Conservation (phyloP, 805 yeast genomes). For the Pichia gijzeniarum region DNA sequence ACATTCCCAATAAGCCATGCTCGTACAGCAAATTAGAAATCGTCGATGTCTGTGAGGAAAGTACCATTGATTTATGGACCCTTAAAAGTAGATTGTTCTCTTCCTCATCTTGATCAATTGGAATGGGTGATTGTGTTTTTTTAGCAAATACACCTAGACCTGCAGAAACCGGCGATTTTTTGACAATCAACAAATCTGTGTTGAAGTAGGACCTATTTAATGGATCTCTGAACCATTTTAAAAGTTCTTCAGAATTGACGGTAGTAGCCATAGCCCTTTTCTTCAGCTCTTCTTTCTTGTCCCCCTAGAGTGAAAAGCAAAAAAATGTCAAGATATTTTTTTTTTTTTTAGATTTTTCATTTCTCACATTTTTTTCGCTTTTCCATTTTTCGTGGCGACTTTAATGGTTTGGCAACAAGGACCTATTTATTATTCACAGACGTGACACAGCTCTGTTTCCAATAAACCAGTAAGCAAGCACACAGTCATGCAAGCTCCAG, state of each 20-base stretch:
- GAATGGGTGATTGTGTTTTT: slow-evolving; percentile 20
- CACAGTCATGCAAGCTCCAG: slow-evolving; percentile 69
- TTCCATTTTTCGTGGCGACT: no score
- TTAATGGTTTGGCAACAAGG: neutral
- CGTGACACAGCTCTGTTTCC: neutral
- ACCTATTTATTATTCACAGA: neutral
- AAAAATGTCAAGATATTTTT: neutral
- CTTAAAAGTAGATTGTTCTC: slow-evolving; percentile 38
- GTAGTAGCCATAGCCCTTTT: slow-evolving; percentile 33
- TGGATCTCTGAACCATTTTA: slow-evolving; percentile 47
- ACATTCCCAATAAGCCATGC: slow-evolving; percentile 53
- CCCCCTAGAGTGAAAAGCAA: neutral
- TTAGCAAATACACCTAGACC: slow-evolving; percentile 73
- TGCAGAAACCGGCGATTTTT: slow-evolving; percentile 35
- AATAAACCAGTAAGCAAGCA: neutral
- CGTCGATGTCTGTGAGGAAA: slow-evolving; percentile 52
- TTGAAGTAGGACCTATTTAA: slow-evolving; percentile 49
- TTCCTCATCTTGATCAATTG: slow-evolving; percentile 23
- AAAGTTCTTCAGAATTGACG: slow-evolving; percentile 24
- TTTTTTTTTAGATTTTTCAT: no score
- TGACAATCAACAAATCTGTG: slow-evolving; percentile 37
- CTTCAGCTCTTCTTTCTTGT: neutral
- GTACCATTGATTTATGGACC: slow-evolving; percentile 53
- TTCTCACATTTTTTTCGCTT: no score
- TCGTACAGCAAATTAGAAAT: slow-evolving; percentile 66